Evolutionary conservation across 2,329 filamentous ascomycete genomes (phyloP).

Genomic region (Diplodia intermedia): DNA sequence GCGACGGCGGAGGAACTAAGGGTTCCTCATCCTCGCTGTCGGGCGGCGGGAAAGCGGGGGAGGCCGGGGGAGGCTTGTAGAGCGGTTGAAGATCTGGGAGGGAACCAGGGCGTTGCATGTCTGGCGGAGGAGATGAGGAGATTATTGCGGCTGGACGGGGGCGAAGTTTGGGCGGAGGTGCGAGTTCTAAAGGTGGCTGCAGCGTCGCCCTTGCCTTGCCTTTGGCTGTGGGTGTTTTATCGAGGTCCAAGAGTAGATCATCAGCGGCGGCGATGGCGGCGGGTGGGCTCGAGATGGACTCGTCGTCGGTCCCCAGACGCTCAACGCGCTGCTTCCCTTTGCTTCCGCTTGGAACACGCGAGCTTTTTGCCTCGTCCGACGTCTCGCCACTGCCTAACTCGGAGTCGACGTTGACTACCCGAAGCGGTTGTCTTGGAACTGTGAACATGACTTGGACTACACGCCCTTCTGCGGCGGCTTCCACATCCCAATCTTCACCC

Average conservation of each 20-base stretch:
- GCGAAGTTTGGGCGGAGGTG: neutral
- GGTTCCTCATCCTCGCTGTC: neutral
- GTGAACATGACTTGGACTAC: slow-evolving; percentile 80
- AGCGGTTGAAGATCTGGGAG: slow-evolving; percentile 12
- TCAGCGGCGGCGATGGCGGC: slow-evolving; percentile 2
- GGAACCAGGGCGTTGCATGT: neutral
- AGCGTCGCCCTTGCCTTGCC: neutral
- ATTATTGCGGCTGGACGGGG: neutral
- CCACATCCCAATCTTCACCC: slow-evolving; percentile 57
- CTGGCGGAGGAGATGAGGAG: neutral
- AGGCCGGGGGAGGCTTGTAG: slow-evolving; percentile 15
- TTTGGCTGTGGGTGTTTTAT: neutral
- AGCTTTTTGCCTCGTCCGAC: slow-evolving; percentile 17
- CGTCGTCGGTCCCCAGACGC: slow-evolving; percentile 4
- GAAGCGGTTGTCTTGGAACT: slow-evolving; percentile 81
- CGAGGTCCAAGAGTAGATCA: slow-evolving; percentile 4
- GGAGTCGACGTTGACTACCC: slow-evolving; percentile 75
- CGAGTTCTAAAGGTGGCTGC: neutral
- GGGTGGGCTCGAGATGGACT: neutral
- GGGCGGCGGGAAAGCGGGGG: slow-evolving; percentile 7
- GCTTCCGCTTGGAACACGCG: slow-evolving; percentile 3
- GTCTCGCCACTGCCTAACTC: slow-evolving; percentile 14
- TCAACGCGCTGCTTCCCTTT: slow-evolving; percentile 25
- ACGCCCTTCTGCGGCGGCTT: slow-evolving; percentile 54
- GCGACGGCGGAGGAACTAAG: neutral